phyloP scores from a whole-genome alignment of 257 asterid species.

The Primulina tabacum region DNA sequence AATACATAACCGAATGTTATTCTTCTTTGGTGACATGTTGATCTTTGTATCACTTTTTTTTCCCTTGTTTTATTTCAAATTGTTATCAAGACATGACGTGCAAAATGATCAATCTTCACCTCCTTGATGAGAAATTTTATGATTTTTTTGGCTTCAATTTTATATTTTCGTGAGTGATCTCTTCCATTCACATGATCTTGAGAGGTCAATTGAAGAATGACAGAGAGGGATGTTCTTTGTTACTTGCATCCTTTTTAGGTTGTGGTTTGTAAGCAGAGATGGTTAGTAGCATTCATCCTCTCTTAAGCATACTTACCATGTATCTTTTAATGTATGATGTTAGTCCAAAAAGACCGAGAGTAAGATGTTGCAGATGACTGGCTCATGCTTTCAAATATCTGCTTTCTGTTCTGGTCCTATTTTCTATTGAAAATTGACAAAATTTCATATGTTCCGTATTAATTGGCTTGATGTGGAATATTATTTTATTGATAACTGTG shows the following conservation, averaged over 20 bases:
- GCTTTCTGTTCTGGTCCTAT: not conserved
- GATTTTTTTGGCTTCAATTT: not conserved
- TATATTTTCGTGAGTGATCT: not conserved
- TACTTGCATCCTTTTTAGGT: too few relatives aligned
- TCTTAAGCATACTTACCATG: not conserved
- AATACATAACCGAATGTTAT: constrained; percentile 13
- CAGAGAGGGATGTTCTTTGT: too few relatives aligned
- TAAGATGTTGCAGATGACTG: not conserved
- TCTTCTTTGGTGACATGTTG: constrained; percentile 12
- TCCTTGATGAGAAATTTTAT: not conserved
- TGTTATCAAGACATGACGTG: not conserved
- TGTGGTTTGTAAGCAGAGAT: not conserved
- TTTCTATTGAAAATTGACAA: not conserved
- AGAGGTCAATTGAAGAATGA: too few relatives aligned
- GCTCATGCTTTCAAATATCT: not conserved
- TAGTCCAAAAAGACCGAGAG: not conserved
- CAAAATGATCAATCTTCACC: not conserved
- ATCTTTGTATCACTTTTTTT: constrained; percentile 10
- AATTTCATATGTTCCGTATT: too few relatives aligned
- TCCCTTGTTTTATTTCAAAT: not conserved
- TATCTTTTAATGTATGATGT: not conserved
- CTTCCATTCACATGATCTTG: not conserved
- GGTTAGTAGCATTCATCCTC: not conserved
- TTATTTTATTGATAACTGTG: not conserved
- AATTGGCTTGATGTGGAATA: not conserved